A percentile compares a stretch with the other conserved stretches of the same genome.
Conservation (phyloP, 305 asterid species). For the Fraxinus sp. region DNA sequence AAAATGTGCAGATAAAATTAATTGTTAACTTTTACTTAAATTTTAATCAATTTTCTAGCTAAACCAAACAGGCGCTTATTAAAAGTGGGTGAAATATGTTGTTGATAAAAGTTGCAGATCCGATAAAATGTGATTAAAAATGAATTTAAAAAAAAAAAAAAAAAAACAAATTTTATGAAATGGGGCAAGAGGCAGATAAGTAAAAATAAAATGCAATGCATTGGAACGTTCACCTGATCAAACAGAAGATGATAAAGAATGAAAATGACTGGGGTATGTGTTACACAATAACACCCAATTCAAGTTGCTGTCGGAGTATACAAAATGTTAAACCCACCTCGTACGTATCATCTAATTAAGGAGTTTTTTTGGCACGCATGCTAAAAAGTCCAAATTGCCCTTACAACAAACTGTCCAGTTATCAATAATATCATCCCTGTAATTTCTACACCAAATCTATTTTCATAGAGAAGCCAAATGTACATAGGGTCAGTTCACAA, state of each 20-base stretch:
- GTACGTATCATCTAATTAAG: slow-evolving; percentile 23
- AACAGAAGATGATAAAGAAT: neutral
- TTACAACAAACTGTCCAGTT: neutral
- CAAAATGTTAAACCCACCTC: slow-evolving; percentile 35
- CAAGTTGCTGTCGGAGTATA: slow-evolving; percentile 27
- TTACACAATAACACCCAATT: neutral
- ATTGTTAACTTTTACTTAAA: no score
- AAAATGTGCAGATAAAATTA: no score
- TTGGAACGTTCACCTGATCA: slow-evolving; percentile 27
- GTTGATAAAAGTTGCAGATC: no score
- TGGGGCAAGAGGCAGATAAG: neutral
- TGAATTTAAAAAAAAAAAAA: no score
- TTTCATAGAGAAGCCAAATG: neutral
- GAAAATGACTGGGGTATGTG: slow-evolving; percentile 24
- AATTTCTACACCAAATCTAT: neutral
- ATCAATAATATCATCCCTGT: neutral
- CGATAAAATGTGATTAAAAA: neutral
- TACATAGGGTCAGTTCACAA: no score
- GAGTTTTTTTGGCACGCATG: neutral
- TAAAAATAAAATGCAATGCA: neutral
- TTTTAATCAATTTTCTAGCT: neutral
- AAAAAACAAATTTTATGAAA: no score
- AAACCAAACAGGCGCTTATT: neutral
- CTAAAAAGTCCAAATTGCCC: neutral
- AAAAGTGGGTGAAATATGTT: neutral